A percentile compares a stretch with the other conserved stretches of the same genome.
phyloP scores from a whole-genome alignment of 768 basidiomycete genomes.

The Russula vinacea region DNA sequence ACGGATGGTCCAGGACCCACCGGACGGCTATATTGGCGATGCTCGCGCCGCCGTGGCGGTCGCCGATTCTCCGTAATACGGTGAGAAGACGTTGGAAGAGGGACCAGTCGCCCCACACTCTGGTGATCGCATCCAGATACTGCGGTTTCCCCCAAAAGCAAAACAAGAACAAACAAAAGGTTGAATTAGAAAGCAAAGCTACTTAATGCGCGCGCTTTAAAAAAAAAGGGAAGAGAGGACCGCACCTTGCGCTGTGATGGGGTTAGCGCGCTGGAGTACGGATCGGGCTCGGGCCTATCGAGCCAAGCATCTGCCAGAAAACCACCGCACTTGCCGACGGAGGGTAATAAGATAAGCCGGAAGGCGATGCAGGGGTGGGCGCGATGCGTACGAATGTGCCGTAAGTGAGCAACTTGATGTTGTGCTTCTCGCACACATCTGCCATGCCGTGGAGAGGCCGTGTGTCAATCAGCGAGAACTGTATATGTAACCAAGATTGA shows the following conservation, averaged over 20 bases:
- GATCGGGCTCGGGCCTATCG: slow-evolving; percentile 61
- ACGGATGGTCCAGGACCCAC: slow-evolving; percentile 77
- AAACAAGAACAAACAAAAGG: too few species aligned
- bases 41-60: slow-evolving; percentile 60
- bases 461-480: slow-evolving; percentile 83
- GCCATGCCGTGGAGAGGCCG: slow-evolving; percentile 75
- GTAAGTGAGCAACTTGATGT: slow-evolving; percentile 73
- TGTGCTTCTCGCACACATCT: slow-evolving; percentile 69
- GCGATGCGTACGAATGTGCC: slow-evolving; percentile 63
- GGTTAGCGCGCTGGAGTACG: slow-evolving; percentile 62
- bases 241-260: slow-evolving; percentile 77
- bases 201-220: not conserved
- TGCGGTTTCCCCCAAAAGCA: too few species aligned
- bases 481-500: not conserved
- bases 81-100: slow-evolving; percentile 67
- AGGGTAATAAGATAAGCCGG: slow-evolving; percentile 22
- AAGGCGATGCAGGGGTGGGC: slow-evolving; percentile 16
- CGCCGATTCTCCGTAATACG: slow-evolving; percentile 59
- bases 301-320: slow-evolving; percentile 80
- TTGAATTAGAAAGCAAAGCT: too few species aligned
- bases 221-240: too few species aligned
- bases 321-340: slow-evolving; percentile 63
- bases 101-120: slow-evolving; percentile 74
- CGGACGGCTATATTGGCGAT: slow-evolving; percentile 78
- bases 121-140: slow-evolving; percentile 82